phyloP scores from a whole-genome alignment of 371 early-diverging fungal species.

The Catenaria anguillulae region DNA sequence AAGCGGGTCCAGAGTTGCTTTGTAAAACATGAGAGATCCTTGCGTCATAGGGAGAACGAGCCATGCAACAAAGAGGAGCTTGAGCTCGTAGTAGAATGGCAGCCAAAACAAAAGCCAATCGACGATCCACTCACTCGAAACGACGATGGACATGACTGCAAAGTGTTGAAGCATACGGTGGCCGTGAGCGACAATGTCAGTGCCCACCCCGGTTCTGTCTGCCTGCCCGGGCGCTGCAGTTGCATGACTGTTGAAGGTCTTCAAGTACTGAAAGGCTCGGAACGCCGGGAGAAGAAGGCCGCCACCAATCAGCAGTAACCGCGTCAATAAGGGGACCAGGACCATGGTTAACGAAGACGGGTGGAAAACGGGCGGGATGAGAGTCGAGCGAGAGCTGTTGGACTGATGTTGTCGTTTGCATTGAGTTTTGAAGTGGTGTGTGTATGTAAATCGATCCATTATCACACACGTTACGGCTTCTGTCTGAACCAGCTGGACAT shows the following conservation, averaged over 20 bases:
- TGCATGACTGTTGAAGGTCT: no score
- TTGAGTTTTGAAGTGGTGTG: no score
- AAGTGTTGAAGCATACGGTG: not conserved
- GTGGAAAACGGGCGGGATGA: no score
- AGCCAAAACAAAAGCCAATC: conserved; percentile 8
- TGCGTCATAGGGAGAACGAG: not conserved
- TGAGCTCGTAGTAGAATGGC: conserved; percentile 15
- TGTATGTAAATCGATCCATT: no score
- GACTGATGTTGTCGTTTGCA: no score
- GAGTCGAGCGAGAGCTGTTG: no score
- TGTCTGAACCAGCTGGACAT: no score
- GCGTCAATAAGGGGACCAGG: not conserved
- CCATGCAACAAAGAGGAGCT: conserved; percentile 10
- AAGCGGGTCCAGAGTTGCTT: no score
- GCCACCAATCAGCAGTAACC: not conserved
- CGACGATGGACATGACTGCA: not conserved
- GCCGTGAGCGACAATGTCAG: not conserved
- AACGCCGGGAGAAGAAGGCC: not conserved
- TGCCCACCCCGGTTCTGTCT: no score
- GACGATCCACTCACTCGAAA: conserved; percentile 8
- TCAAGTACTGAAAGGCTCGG: not conserved
- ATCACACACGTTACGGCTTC: no score
- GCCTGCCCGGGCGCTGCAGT: no score
- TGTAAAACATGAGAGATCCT: no score
- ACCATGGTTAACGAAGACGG: not conserved